Evolutionary conservation across 2,329 filamentous ascomycete genomes (phyloP).

Genomic region (Trichoderma sp.): DNA sequence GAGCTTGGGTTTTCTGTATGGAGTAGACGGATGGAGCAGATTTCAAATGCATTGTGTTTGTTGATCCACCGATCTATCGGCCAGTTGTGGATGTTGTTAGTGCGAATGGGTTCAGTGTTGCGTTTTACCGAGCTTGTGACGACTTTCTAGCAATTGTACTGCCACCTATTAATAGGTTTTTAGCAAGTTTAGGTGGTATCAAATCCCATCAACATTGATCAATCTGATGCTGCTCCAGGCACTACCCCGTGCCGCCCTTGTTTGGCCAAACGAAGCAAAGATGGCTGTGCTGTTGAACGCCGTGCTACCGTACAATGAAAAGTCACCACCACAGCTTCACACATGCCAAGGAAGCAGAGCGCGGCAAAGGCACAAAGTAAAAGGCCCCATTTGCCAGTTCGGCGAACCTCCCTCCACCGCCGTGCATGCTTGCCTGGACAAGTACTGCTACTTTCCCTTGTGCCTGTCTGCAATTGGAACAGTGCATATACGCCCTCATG

Average conservation of each 20-base stretch:
- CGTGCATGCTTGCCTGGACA: neutral
- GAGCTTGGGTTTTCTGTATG: neutral
- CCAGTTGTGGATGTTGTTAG: neutral
- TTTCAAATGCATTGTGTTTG: neutral
- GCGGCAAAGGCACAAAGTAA: neutral
- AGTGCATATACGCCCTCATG: neutral
- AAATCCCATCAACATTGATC: neutral
- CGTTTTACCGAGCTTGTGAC: neutral
- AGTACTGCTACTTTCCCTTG: neutral
- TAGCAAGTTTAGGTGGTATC: neutral
- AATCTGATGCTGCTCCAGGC: neutral
- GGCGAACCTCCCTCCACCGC: slow-evolving; percentile 6
- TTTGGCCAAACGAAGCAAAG: neutral
- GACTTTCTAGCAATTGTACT: neutral
- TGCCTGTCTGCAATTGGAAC: neutral
- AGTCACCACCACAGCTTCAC: neutral
- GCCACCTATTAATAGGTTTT: neutral
- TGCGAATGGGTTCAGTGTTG: neutral
- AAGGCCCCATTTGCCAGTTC: slow-evolving; percentile 8
- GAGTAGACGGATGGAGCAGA: neutral
- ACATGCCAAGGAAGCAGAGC: neutral
- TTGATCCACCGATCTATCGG: slow-evolving; percentile 10
- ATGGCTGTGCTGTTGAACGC: neutral
- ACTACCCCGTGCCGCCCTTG: neutral
- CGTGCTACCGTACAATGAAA: neutral